Evolutionary conservation across 2,329 filamentous ascomycete genomes (phyloP), one percentile per base, ranked within the genome.

Genomic region (Didymella lethalis): DNA sequence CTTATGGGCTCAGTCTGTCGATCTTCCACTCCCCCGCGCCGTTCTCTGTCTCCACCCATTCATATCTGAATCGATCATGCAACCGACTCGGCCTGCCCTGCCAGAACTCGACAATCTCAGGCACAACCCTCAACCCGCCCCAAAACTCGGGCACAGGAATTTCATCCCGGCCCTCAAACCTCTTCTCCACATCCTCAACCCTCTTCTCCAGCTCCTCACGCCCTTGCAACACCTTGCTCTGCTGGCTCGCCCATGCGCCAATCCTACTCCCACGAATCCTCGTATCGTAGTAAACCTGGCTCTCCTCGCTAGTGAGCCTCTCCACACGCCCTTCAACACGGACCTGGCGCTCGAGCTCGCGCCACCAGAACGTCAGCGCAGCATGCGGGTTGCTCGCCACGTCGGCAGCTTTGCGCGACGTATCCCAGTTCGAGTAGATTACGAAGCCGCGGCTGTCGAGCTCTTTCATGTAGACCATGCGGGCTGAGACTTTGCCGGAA

Each of bases 381-480:
- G 91, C 94, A 80, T 90, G 89, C 28, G 86, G 85, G 77, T 98
- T 99, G 4, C 79, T 83, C 23, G 81, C 83, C 7, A 95, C 80
- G 75, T 97, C 92, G 48, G 79, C 72, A 0, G 88, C 86, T 80
- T 88, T 87, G 28, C 84, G 80, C 59, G 88, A 91, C 0, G 91
- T 95, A 60, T 87, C 93, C 81, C 93, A 94, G 78, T 99, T 99
- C 72, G 87, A 90, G 83, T 98, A 99, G 48, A 99, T 84, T 43
- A 98, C 92, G 79, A 96, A 99, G 16, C 93, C 93, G 20, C 76
- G 78, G 5, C 82, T 78, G 77, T 98, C 93, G 25, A 98, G 87
- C 82, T 98, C 95, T 80, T 99, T 99, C 66, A 99, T 85, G 79
- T 98, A 99, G 36, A 99, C 92, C 67, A 92, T 85, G 59, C 95